Evolutionary conservation across 2,329 filamentous ascomycete genomes (phyloP).

Genomic region (Epichloe glyceriae): DNA sequence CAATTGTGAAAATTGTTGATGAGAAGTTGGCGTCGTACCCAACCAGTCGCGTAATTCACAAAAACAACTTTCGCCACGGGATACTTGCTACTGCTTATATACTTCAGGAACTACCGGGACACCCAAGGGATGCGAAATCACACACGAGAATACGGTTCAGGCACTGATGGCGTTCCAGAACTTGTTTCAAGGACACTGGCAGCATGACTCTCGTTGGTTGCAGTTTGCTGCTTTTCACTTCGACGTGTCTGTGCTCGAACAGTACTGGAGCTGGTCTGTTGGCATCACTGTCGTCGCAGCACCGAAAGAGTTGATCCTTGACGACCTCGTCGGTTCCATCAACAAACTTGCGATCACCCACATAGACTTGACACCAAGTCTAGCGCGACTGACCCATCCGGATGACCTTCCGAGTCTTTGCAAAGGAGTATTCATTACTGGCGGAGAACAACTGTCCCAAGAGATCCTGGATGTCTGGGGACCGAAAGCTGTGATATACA

Average conservation of each 20-base stretch:
- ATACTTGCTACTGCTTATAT: conserved; percentile 72
- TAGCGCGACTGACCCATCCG: conserved; percentile 67
- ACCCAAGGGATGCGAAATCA: conserved; percentile 79
- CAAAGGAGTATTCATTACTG: conserved; percentile 81
- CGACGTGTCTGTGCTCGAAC: conserved; percentile 83
- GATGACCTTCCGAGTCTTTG: conserved; percentile 69
- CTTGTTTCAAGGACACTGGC: conserved; percentile 66
- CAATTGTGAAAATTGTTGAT: conserved; percentile 15
- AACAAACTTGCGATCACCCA: conserved; percentile 66
- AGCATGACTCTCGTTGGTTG: conserved; percentile 61
- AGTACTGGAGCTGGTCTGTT: conserved; percentile 92
- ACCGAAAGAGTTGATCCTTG: conserved; percentile 71
- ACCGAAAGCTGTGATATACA: conserved; percentile 67
- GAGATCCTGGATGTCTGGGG: conserved; percentile 86
- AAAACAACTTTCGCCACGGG: conserved; percentile 23
- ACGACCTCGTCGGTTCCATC: conserved; percentile 66
- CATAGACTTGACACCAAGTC: conserved; percentile 80
- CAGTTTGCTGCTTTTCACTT: conserved; percentile 95
- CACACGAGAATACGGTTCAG: conserved; percentile 78
- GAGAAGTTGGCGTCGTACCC: conserved; percentile 15
- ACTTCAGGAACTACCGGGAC: conserved; percentile 79
- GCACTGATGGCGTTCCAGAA: conserved; percentile 77
- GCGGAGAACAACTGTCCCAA: conserved; percentile 76
- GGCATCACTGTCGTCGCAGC: conserved; percentile 76
- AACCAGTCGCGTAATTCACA: conserved; percentile 5